Conservation (phyloP, 331 rosid genomes). For the Arachis monticola region DNA sequence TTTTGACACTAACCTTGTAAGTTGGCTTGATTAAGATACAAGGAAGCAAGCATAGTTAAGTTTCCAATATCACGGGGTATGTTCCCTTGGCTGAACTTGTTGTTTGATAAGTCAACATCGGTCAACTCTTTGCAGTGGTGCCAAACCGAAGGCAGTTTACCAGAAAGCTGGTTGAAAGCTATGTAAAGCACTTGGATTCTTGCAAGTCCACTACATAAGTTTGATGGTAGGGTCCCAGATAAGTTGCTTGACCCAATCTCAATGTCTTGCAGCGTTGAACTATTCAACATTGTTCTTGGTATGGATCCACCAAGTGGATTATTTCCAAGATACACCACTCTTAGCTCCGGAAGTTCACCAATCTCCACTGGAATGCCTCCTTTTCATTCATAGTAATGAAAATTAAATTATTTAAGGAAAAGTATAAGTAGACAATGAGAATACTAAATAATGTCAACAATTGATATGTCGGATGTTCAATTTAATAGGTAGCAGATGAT, state of each 20-base stretch:
- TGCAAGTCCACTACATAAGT: constrained; percentile 34
- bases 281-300: constrained; percentile 34
- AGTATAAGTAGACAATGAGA: no score
- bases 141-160: constrained; percentile 35
- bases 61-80: constrained; percentile 34
- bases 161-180: neutral
- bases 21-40: constrained; percentile 22
- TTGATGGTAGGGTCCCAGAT: constrained; percentile 30
- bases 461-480: no score
- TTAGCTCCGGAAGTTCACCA: constrained; percentile 32
- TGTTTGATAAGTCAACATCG: neutral
- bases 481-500: no score
- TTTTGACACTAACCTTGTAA: constrained; percentile 9
- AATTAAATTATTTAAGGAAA: neutral
- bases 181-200: constrained; percentile 12
- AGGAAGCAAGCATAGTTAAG: constrained; percentile 18
- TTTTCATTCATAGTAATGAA: neutral
- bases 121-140: constrained; percentile 19
- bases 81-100: constrained; percentile 14
- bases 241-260: constrained; percentile 8
- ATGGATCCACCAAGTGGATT: constrained; percentile 30
- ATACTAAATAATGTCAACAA: no score
- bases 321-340: constrained; percentile 8
- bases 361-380: constrained; percentile 36
- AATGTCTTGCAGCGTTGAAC: constrained; percentile 13